Evolutionary conservation across 148 eudicot genomes (phyloP).

Genomic region (Silene latifolia): DNA sequence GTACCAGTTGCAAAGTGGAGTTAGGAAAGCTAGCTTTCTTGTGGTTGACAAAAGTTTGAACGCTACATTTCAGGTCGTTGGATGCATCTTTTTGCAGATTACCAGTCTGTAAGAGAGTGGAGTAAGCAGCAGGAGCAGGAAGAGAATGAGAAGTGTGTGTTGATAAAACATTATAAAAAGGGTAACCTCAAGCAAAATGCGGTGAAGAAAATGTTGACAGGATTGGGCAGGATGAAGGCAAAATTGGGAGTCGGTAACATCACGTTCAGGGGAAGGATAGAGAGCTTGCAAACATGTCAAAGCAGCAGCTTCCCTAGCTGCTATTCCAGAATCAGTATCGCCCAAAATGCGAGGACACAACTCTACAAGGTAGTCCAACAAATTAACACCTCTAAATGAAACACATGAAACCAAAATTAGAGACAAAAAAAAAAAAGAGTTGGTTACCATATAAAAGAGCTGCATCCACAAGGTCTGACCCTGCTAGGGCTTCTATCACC

Average conservation of each 20-base stretch:
- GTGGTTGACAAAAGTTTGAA: constrained; percentile 39
- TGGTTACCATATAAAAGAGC: constrained; percentile 40
- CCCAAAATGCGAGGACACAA: constrained; percentile 43
- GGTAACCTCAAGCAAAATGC: constrained; percentile 40
- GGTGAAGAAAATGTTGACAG: constrained; percentile 46
- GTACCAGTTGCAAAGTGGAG: constrained; percentile 54
- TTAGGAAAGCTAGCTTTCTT: constrained; percentile 46
- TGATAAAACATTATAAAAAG: too few species aligned
- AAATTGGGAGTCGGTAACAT: constrained; percentile 14
- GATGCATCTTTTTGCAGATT: constrained; percentile 22
- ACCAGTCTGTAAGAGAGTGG: constrained; percentile 33
- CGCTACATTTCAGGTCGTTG: constrained; percentile 35
- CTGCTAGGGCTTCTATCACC: constrained; percentile 70
- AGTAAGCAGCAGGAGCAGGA: not conserved
- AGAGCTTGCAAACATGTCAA: constrained; percentile 58
- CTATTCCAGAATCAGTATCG: constrained; percentile 28
- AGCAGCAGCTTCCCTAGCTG: constrained; percentile 49
- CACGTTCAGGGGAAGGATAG: constrained; percentile 23
- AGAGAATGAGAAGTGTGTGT: not conserved
- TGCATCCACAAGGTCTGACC: constrained; percentile 38
- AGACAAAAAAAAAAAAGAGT: not conserved
- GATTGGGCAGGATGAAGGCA: constrained; percentile 36
- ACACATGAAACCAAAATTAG: not conserved
- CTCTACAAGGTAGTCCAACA: constrained; percentile 24
- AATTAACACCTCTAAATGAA: not conserved